phyloP scores from a whole-genome alignment of 192 early-diverging fungal species.

The Rhizophagus sp. region DNA sequence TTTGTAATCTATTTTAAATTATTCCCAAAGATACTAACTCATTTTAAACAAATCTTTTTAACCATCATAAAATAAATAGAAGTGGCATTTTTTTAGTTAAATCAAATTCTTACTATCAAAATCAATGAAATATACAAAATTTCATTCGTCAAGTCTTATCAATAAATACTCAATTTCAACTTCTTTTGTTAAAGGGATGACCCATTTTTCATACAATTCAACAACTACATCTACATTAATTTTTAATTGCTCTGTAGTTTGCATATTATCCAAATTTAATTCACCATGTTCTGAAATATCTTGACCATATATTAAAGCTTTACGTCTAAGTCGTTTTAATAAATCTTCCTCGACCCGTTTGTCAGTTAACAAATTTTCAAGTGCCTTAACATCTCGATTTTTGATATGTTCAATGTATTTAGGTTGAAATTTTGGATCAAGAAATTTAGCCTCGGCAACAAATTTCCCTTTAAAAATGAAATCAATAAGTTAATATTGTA shows the following conservation, averaged over 20 bases:
- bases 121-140: neutral
- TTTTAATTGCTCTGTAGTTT: conserved; percentile 36
- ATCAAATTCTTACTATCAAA: neutral
- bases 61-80: no score
- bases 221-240: conserved; percentile 86
- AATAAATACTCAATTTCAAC: conserved; percentile 96
- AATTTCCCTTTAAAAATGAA: conserved; percentile 73
- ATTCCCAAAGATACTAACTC: no score
- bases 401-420: conserved; percentile 78
- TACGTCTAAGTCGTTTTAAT: conserved; percentile 78
- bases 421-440: conserved; percentile 70
- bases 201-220: conserved; percentile 88
- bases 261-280: conserved; percentile 25
- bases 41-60: no score
- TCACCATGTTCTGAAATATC: conserved; percentile 67
- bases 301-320: conserved; percentile 93
- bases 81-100: neutral
- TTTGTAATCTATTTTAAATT: no score
- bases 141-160: conserved; percentile 40
- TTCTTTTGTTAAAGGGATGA: conserved; percentile 96
- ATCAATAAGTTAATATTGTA: conserved; percentile 2
- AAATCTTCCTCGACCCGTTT: conserved; percentile 79
- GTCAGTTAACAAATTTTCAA: conserved; percentile 91
- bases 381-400: conserved; percentile 67
- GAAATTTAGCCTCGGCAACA: conserved; percentile 97